Conservation (phyloP, 2,329 filamentous ascomycete genomes). For the Periconia sp. region DNA sequence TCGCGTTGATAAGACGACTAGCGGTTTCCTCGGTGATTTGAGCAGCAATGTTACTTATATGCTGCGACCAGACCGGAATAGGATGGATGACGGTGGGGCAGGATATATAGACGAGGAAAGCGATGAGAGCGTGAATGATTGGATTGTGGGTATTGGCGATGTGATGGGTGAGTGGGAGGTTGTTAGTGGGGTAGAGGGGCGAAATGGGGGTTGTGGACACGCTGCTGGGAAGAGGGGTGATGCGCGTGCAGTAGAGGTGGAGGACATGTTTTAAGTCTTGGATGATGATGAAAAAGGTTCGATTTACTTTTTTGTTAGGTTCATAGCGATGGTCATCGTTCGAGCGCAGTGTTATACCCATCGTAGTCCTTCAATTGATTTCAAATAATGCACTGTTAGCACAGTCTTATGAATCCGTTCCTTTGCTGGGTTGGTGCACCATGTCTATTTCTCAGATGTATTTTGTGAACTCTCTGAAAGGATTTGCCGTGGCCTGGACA, state of each 20-base stretch:
- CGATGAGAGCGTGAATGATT: constrained; percentile 22
- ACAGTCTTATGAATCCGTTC: too few species aligned
- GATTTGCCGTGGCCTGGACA: too few species aligned
- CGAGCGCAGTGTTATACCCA: background rate
- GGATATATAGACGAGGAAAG: constrained; percentile 10
- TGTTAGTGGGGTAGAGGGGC: constrained; percentile 5
- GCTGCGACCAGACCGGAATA: constrained; percentile 59
- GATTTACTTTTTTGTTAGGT: background rate
- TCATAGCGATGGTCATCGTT: background rate
- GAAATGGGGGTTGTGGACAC: constrained; percentile 25
- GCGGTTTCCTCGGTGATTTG: constrained; percentile 66
- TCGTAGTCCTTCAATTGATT: too few species aligned
- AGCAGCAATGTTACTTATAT: constrained; percentile 66
- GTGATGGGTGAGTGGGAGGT: constrained; percentile 22
- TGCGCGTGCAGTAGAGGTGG: constrained; percentile 13
- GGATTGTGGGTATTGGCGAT: constrained; percentile 34
- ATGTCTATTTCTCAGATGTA: too few species aligned
- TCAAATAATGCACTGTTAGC: too few species aligned
- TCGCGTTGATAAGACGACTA: constrained; percentile 62
- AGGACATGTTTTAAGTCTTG: constrained; percentile 25
- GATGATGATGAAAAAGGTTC: background rate
- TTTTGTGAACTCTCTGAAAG: too few species aligned
- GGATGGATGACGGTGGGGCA: constrained; percentile 2
- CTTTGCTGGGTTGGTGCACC: too few species aligned
- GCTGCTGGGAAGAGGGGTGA: constrained; percentile 13